These are phyloP conservation scores for Rhypophila decipiens DNA, from an alignment of 495 filamentous ascomycete species.

Conservation along the genomic window DNA sequence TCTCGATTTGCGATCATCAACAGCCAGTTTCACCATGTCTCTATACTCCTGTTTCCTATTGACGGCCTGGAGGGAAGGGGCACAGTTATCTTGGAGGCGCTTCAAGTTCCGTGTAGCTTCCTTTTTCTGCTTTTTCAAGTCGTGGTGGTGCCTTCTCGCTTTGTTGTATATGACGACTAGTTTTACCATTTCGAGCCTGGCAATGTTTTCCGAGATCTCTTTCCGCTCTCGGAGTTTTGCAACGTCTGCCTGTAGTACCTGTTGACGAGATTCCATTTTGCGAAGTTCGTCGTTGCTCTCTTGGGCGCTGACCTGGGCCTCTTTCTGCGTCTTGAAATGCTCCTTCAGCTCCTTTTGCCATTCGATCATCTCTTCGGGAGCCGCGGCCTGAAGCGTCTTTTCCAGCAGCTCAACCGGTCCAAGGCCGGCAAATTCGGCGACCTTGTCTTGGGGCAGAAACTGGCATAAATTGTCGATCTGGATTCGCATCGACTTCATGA, in stretches of 20 bases:
- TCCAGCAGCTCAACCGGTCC: slow-evolving; percentile 77
- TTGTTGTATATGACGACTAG: slow-evolving; percentile 59
- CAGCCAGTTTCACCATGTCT: slow-evolving; percentile 39
- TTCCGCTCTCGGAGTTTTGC: slow-evolving; percentile 72
- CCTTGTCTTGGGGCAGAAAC: slow-evolving; percentile 94
- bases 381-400: slow-evolving; percentile 82
- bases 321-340: slow-evolving; percentile 62
- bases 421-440: slow-evolving; percentile 86
- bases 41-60: slow-evolving; percentile 60
- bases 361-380: slow-evolving; percentile 68
- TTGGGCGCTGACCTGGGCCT: slow-evolving; percentile 51
- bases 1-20: slow-evolving; percentile 43
- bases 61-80: slow-evolving; percentile 60
- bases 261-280: slow-evolving; percentile 66
- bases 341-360: slow-evolving; percentile 71
- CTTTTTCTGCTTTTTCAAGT: slow-evolving; percentile 40
- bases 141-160: slow-evolving; percentile 34
- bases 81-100: slow-evolving; percentile 52
- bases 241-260: slow-evolving; percentile 73
- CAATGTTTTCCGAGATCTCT: slow-evolving; percentile 57
- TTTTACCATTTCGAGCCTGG: slow-evolving; percentile 56
- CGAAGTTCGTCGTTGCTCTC: slow-evolving; percentile 54
- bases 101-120: slow-evolving; percentile 45
- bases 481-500: slow-evolving; percentile 67
- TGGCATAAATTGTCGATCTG: slow-evolving; percentile 98